These are phyloP conservation scores for Ophiobolus disseminans DNA, from an alignment of 2,329 filamentous ascomycete species.

Conservation along the genomic window DNA sequence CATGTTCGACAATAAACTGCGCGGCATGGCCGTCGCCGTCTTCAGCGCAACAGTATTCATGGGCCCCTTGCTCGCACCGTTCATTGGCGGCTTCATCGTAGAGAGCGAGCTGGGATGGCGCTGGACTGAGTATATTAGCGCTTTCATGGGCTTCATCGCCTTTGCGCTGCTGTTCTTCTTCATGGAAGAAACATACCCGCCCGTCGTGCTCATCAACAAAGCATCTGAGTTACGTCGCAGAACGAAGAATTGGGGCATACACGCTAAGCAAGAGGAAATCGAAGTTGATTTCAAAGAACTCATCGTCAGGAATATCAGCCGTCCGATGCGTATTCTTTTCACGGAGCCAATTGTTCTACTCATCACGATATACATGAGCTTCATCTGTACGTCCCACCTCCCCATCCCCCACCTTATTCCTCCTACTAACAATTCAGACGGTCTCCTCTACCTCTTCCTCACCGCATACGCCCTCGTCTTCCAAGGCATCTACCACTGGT, in stretches of 20 bases:
- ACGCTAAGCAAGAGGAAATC: conserved; percentile 64
- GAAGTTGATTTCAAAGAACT: conserved; percentile 60
- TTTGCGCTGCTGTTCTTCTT: conserved; percentile 60
- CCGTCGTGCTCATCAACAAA: conserved; percentile 64
- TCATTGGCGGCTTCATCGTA: conserved; percentile 62
- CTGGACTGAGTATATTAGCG: conserved; percentile 62
- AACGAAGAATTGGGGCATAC: conserved; percentile 67
- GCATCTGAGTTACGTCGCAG: conserved; percentile 61
- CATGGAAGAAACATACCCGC: conserved; percentile 65
- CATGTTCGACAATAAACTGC: conserved; percentile 60
- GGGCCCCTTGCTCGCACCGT: conserved; percentile 61
- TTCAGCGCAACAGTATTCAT: conserved; percentile 60
- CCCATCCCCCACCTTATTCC: too few relatives aligned
- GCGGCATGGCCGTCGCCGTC: conserved; percentile 54
- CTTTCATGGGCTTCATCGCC: conserved; percentile 63
- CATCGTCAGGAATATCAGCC: conserved; percentile 60
- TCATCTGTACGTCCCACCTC: conserved; percentile 39
- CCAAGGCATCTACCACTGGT: conserved; percentile 72
- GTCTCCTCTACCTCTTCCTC: conserved; percentile 79
- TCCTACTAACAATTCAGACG: conserved; percentile 58
- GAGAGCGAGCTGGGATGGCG: conserved; percentile 60
- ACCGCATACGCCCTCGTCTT: conserved; percentile 87
- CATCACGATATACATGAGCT: conserved; percentile 56
- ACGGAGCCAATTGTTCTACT: conserved; percentile 59
- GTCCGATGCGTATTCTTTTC: conserved; percentile 58